Evolutionary conservation across 2,329 filamentous ascomycete genomes (phyloP), one percentile per base, ranked within the genome.

Genomic region (Fusarium udum): DNA sequence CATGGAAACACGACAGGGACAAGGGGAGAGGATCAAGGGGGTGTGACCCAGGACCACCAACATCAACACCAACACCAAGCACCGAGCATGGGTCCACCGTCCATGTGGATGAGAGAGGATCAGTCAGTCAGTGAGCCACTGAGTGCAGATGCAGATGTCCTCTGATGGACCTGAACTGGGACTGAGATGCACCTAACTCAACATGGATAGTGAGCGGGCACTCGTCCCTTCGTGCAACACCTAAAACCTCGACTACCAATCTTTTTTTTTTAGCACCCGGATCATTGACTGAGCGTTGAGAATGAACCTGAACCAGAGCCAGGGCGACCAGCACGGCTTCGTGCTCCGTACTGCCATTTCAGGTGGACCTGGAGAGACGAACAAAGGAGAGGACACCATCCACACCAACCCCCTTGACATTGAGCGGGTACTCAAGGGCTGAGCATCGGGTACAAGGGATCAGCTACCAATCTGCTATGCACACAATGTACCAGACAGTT

Each of bases 1-100:
- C 57, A 78, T 76, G 78, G 79, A 80, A 79, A 79, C 79, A 80
- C 78, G 77, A 80, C 78, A 80, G 75, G 76, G 75, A 77, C 76
- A 75, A 75, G 76, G 75, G 72, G 61, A 72, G 70, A 64, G 67
- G 64, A 59, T 72, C 62, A 62, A 71, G 70, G 72, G 60, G 67
- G 72, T 67, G 71, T 70, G 65, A 71, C 71, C 61, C 66, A 63
- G 40, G 24, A 40, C 51, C 51, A 55, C 34, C 56, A 48, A 28
- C 31, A 58, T 34, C 40, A 37, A 45, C 37, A 45, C 37, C 40
- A 37, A 45, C 37, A 45, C 37, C 53, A 56, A 55, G 40, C 55
- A 49, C 20, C 56, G 13, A 58, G 52, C 63, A 67, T 67, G 64
- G 64, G 43, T 67, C 42, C 53, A 57, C 31, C n/a, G 32, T 48